Evolutionary conservation across 805 yeast species (phyloP).

Genomic region (Suhomyces vadensis): DNA sequence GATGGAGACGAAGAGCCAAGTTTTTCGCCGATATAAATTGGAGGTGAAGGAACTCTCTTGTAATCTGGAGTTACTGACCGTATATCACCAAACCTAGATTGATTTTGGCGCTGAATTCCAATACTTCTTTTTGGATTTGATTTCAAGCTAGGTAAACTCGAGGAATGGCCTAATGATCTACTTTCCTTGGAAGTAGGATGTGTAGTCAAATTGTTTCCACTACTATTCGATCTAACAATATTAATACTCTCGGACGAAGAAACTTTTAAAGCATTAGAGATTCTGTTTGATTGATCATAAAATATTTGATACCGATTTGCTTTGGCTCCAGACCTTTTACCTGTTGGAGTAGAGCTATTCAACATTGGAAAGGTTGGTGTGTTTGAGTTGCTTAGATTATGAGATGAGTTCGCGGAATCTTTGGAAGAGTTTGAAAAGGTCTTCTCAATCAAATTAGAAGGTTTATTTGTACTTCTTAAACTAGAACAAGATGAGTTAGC

Average conservation of each 20-base stretch:
- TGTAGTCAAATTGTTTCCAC: conserved; percentile 10
- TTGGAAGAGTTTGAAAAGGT: conserved; percentile 35
- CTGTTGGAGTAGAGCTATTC: conserved; percentile 20
- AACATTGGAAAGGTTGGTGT: conserved; percentile 7
- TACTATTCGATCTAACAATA: conserved; percentile 16
- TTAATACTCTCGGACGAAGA: conserved; percentile 33
- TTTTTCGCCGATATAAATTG: conserved; percentile 8
- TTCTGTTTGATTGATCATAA: conserved; percentile 45
- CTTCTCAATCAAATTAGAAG: conserved; percentile 28
- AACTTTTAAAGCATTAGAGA: conserved; percentile 45
- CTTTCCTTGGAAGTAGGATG: conserved; percentile 10
- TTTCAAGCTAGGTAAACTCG: conserved; percentile 23
- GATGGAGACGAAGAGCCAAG: conserved; percentile 1
- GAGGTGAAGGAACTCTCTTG: conserved; percentile 13
- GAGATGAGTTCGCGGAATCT: conserved; percentile 22
- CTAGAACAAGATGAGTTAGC: conserved; percentile 39
- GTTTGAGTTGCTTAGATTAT: conserved; percentile 4
- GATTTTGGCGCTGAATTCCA: conserved; percentile 7
- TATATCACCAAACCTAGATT: conserved; percentile 9
- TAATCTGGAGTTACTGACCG: conserved; percentile 7
- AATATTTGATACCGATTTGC: conserved; percentile 50
- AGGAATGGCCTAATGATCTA: conserved; percentile 21
- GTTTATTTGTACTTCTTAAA: conserved; percentile 19
- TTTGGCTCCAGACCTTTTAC: conserved; percentile 41
- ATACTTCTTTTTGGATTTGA: conserved; percentile 13